Evolutionary conservation across 2,329 filamentous ascomycete genomes (phyloP), one percentile per base, ranked within the genome.

Genomic region (Penicillium sp.): DNA sequence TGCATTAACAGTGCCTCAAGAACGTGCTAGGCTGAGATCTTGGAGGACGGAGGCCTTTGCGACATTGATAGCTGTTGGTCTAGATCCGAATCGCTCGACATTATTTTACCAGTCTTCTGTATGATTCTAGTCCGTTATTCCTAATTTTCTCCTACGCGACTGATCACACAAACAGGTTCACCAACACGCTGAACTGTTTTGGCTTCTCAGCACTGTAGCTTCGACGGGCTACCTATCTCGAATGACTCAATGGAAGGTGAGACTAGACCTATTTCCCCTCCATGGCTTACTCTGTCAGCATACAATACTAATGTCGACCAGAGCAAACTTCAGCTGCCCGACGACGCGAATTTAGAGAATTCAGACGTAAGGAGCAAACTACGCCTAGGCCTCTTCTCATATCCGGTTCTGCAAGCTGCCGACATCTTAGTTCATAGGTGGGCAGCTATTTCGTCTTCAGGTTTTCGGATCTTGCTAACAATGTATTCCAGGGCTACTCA

Each of bases 241-340:
- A n/a, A 99, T 99, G 95, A 98, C 95, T 30, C 95, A 98, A 78
- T 99, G 95, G 93, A 99, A 99, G 88, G 92, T 92, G 73, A 67
- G 73, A 26, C 26, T 26, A 26, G 3, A 26, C 26, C 26, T 26
- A 26, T 26, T 26, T 26, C 26, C 3, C 3, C 26, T 26, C 26
- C 26, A 26, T 26, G 26, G 5, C 5, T 6, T 26, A 26, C 1
- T 26, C 3, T 26, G 26, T 26, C 26, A 6, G 26, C 23, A 38
- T n/a, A 29, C 5, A 19, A 44, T 9, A 53, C 63, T 66, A 49
- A 70, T 62, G 19, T 21, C 38, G 3, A 45, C 31, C 47, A 92
- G 90, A 91, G 87, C 76, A 96, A 96, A 76, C 79, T 95, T 19
- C 83, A 88, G 21, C 76, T 93, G 21, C 78, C 85, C 9, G 82